Percentiles rank a stretch among this genome's conserved stretches.
Conservation (phyloP, 345 rosid genomes). For the Corymbia maculata region DNA sequence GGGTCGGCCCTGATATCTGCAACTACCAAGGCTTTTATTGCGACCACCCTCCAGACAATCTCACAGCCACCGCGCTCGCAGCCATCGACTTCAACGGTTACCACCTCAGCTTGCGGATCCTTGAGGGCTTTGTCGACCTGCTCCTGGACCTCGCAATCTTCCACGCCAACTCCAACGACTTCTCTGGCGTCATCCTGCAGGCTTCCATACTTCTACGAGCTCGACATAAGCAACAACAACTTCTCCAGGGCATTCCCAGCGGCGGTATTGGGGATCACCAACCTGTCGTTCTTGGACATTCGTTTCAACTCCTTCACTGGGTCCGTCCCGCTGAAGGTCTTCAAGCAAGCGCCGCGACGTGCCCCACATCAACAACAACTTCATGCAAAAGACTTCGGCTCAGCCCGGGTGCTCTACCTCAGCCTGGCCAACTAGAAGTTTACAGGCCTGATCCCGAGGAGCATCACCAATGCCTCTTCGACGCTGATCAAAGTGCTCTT, state of each 20-base stretch:
- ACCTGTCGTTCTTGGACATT: conserved; percentile 24
- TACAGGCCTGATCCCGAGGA: conserved; percentile 25
- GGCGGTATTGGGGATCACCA: conserved; percentile 5
- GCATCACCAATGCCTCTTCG: conserved; percentile 6
- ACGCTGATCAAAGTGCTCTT: conserved; percentile 24
- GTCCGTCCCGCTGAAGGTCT: conserved; percentile 20
- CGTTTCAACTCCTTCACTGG: conserved; percentile 35
- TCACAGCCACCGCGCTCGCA: conserved; percentile 8
- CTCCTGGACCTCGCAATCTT: conserved; percentile 34
- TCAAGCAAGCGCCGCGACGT: conserved; percentile 11
- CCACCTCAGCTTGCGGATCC: neutral
- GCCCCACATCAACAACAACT: conserved; percentile 33
- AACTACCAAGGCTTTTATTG: conserved; percentile 31
- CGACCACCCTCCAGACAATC: conserved; percentile 4
- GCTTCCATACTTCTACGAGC: conserved; percentile 4
- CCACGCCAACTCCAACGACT: conserved; percentile 42
- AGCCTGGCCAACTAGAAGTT: conserved; percentile 34
- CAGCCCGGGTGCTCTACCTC: conserved; percentile 17
- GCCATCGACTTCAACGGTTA: conserved; percentile 35
- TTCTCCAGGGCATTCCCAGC: conserved; percentile 48
- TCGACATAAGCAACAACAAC: conserved; percentile 61
- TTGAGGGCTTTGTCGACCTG: conserved; percentile 11
- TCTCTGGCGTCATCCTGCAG: conserved; percentile 4
- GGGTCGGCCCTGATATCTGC: conserved; percentile 17
- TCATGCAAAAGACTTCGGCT: conserved; percentile 16